These are phyloP conservation scores for Vicia villosa DNA, from an alignment of 306 rosid species.

Conservation along the genomic window DNA sequence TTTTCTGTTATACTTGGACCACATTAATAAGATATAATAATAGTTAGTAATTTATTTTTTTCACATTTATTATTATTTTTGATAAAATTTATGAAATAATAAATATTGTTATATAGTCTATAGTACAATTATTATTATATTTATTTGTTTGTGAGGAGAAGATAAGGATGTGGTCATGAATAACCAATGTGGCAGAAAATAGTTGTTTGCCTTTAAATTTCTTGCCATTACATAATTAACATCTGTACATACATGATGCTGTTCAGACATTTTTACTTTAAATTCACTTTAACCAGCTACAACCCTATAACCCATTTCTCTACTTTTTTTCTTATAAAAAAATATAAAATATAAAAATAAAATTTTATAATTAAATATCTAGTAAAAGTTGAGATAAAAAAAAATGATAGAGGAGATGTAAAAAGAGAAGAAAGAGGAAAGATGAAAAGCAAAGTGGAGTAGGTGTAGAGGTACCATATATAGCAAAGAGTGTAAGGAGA, in stretches of 20 bases:
- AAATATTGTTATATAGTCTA: slow-evolving; percentile 3
- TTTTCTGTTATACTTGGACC: not conserved
- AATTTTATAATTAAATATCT: not conserved
- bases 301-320: slow-evolving; percentile 3
- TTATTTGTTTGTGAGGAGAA: slow-evolving; percentile 8
- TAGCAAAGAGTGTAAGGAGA: not conserved
- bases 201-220: slow-evolving; percentile 36
- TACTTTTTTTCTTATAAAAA: not conserved
- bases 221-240: slow-evolving; percentile 43
- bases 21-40: not conserved
- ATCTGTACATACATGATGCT: slow-evolving; percentile 30
- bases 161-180: slow-evolving; percentile 84
- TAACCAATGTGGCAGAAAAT: slow-evolving; percentile 51
- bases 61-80: not conserved
- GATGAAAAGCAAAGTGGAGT: not conserved
- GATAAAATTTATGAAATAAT: not conserved
- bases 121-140: slow-evolving; percentile 2
- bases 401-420: not conserved
- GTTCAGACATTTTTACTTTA: slow-evolving; percentile 26
- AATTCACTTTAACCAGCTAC: slow-evolving; percentile 27
- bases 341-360: not conserved
- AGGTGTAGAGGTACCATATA: not conserved
- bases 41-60: not conserved
- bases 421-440: not conserved
- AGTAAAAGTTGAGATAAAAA: too few species aligned